Conservation (phyloP, 2,329 filamentous ascomycete species). For the Aspergillus tanneri region DNA sequence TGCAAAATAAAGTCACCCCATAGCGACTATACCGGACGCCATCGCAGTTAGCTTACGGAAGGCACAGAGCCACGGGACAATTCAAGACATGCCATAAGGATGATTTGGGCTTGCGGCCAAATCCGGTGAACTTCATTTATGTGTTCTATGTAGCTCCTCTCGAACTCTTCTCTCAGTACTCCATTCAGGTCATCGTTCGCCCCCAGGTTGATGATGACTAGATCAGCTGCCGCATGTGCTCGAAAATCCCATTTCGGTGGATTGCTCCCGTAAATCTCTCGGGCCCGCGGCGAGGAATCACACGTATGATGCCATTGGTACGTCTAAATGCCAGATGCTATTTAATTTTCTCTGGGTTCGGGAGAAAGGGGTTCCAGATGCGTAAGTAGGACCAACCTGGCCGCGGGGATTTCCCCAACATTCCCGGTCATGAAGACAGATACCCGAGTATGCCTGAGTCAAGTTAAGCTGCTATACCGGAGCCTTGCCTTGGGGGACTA, state of each 20-base stretch:
- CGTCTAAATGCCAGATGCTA: too few relatives aligned
- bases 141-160: slow-evolving; percentile 40
- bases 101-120: slow-evolving; percentile 43
- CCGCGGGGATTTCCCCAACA: too few relatives aligned
- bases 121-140: slow-evolving; percentile 40
- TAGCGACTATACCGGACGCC: too few relatives aligned
- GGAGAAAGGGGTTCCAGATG: too few relatives aligned
- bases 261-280: slow-evolving; percentile 35
- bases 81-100: slow-evolving; percentile 36
- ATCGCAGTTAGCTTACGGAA: too few relatives aligned
- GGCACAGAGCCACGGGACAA: too few relatives aligned
- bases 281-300: too few relatives aligned
- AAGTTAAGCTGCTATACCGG: slow-evolving; percentile 5
- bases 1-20: slow-evolving; percentile 53
- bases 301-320: too few relatives aligned
- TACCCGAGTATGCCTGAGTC: slow-evolving; percentile 53
- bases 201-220: slow-evolving; percentile 47
- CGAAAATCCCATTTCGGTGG: slow-evolving; percentile 27
- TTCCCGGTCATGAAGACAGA: slow-evolving; percentile 55
- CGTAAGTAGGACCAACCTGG: too few relatives aligned
- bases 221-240: slow-evolving; percentile 30
- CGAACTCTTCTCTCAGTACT: slow-evolving; percentile 36
- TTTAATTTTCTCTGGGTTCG: too few relatives aligned
- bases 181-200: slow-evolving; percentile 48
- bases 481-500: accelerated